Conservation (phyloP, 768 basidiomycete species). For the Boletus rubropictus region DNA sequence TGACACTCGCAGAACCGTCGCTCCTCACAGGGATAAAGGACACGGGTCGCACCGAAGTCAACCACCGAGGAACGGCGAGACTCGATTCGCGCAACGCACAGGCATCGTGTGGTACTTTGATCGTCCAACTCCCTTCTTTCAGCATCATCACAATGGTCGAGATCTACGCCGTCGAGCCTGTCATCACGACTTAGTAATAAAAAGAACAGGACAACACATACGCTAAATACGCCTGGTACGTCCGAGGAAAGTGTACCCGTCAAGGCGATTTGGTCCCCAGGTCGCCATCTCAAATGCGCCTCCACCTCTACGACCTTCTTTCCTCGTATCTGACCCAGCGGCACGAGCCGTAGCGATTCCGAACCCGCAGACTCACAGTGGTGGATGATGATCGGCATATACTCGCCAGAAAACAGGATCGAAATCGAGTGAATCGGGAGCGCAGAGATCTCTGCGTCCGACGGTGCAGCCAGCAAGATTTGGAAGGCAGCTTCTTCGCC, state of each 20-base stretch:
- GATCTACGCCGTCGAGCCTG: conserved; percentile 16
- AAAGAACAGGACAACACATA: conserved; percentile 27
- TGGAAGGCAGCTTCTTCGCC: conserved; percentile 69
- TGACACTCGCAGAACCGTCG: conserved; percentile 40
- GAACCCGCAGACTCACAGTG: conserved; percentile 31
- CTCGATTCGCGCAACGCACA: conserved; percentile 33
- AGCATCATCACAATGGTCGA: conserved; percentile 49
- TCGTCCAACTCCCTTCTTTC: conserved; percentile 57
- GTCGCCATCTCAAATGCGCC: conserved; percentile 54
- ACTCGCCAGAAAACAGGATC: conserved; percentile 51
- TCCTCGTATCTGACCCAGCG: conserved; percentile 44
- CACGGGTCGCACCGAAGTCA: conserved; percentile 48
- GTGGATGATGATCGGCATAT: conserved; percentile 46
- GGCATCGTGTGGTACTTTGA: conserved; percentile 55
- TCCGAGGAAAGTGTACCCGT: conserved; percentile 53
- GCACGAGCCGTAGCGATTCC: conserved; percentile 27
- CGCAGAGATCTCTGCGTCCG: conserved; percentile 41
- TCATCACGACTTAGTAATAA: not conserved
- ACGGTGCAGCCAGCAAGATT: conserved; percentile 53
- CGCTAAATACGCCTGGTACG: conserved; percentile 47
- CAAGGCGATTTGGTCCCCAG: conserved; percentile 51
- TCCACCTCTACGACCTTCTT: conserved; percentile 21
- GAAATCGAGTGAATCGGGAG: conserved; percentile 58
- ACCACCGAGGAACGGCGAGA: conserved; percentile 42
- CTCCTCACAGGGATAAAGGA: conserved; percentile 49